Percentiles rank a stretch among this genome's conserved stretches.
Conservation (phyloP, 2,329 filamentous ascomycete genomes). For the Paraconiothyrium brasiliense region DNA sequence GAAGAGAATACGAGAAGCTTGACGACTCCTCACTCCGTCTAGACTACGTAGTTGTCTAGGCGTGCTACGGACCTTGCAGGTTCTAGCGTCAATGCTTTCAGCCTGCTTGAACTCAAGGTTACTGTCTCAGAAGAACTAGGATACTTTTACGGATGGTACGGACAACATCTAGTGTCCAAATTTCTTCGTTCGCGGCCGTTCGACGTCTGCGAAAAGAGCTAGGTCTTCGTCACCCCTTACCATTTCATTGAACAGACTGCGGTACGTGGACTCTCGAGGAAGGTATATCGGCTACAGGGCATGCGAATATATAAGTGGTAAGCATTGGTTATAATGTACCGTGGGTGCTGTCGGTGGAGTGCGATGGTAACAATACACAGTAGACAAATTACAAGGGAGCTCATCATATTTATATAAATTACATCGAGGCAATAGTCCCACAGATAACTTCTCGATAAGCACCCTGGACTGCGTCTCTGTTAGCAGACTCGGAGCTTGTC, state of each 20-base stretch:
- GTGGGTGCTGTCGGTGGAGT: too few species aligned
- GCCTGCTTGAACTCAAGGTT: neutral
- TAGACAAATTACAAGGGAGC: too few species aligned
- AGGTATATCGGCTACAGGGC: neutral
- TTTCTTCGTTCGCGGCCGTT: neutral
- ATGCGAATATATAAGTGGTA: neutral
- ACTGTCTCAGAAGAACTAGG: neutral
- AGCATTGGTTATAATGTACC: too few species aligned
- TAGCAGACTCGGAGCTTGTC: too few species aligned
- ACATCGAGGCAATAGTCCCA: too few species aligned
- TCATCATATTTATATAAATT: too few species aligned
- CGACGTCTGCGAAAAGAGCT: neutral
- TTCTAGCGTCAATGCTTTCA: neutral
- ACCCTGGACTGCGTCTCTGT: too few species aligned
- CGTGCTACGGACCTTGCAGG: neutral
- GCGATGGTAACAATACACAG: too few species aligned
- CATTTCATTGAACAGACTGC: neutral
- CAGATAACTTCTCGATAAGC: too few species aligned
- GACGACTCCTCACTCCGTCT: neutral
- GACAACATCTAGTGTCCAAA: neutral
- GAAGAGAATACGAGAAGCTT: neutral
- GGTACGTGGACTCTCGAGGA: neutral
- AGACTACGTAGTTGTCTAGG: neutral
- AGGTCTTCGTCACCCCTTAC: neutral
- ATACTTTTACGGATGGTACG: neutral